Conservation (phyloP, 1,284 basidiomycete genomes). For the Cryptococcus sp. region DNA sequence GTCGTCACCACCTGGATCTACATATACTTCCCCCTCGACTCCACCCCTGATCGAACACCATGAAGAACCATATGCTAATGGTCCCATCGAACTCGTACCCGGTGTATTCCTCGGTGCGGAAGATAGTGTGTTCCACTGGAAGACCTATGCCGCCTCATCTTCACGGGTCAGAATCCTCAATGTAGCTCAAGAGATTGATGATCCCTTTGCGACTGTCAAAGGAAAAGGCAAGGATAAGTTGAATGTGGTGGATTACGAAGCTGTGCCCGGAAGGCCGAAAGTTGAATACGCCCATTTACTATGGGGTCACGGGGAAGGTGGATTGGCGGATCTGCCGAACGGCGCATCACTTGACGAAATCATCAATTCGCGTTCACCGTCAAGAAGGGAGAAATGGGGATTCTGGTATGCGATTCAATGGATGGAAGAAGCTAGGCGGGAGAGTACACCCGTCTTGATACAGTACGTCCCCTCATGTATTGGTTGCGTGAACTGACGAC, state of each 20-base stretch:
- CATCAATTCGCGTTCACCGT: background rate
- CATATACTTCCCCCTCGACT: conserved; percentile 5
- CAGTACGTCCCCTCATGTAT: too few species aligned
- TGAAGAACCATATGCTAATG: conserved; percentile 66
- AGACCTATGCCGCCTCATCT: conserved; percentile 19
- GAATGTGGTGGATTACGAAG: conserved; percentile 13
- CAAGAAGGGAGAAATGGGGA: conserved; percentile 47
- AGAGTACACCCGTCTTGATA: conserved; percentile 74
- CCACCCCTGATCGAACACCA: conserved; percentile 5
- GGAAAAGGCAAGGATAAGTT: conserved; percentile 2
- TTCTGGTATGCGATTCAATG: conserved; percentile 77
- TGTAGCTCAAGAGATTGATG: conserved; percentile 88
- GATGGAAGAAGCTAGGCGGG: conserved; percentile 67
- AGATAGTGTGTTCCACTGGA: conserved; percentile 66
- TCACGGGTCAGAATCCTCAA: conserved; percentile 60
- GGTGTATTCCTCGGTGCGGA: conserved; percentile 90
- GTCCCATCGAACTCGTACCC: conserved; percentile 83
- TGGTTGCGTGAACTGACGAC: background rate
- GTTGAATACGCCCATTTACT: conserved; percentile 88
- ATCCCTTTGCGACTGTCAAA: conserved; percentile 55
- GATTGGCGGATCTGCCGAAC: conserved; percentile 61
- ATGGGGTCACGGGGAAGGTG: conserved; percentile 91
- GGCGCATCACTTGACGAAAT: conserved; percentile 21
- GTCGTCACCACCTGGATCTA: conserved; percentile 19
- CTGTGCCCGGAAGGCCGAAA: conserved; percentile 57